These are phyloP conservation scores for Coniferiporia weirii DNA, from an alignment of 1,284 basidiomycete genomes.

Conservation along the genomic window DNA sequence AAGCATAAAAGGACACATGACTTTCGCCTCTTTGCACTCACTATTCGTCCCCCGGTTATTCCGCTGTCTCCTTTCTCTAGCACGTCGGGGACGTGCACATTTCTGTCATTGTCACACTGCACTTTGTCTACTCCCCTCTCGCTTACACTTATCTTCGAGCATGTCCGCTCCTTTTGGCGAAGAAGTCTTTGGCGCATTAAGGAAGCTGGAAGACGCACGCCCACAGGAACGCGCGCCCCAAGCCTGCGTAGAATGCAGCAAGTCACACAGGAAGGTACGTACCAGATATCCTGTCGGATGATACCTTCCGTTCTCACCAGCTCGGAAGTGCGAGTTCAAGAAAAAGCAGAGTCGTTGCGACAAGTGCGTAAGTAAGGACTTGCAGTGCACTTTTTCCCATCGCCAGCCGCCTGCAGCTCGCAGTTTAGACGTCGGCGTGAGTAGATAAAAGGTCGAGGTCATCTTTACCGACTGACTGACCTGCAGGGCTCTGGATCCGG, in stretches of 20 bases:
- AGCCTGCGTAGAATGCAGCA: conserved; percentile 28
- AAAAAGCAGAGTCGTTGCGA: conserved; percentile 6
- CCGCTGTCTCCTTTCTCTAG: too few relatives aligned
- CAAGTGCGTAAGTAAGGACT: conserved; percentile 9
- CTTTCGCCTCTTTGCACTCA: background rate
- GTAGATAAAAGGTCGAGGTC: background rate
- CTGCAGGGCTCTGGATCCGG: too few relatives aligned
- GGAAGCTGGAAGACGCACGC: conserved; percentile 8
- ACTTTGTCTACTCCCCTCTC: background rate
- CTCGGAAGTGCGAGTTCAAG: conserved; percentile 14
- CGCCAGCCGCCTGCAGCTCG: background rate
- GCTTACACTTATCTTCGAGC: background rate
- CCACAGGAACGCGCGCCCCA: conserved; percentile 25
- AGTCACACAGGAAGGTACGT: conserved; percentile 29
- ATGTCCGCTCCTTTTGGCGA: background rate
- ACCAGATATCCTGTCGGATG: background rate
- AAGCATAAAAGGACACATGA: conserved; percentile 12
- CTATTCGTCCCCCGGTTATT: background rate
- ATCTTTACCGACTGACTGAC: too few relatives aligned
- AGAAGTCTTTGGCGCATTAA: background rate
- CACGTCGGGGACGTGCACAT: too few relatives aligned
- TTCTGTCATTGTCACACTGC: too few relatives aligned
- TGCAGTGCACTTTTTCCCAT: conserved; percentile 3
- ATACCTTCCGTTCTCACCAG: background rate
- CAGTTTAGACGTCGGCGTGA: background rate